Evolutionary conservation across 257 asterid species (phyloP), one percentile per base, ranked within the genome.

Genomic region (Fraxinus cuspidata): DNA sequence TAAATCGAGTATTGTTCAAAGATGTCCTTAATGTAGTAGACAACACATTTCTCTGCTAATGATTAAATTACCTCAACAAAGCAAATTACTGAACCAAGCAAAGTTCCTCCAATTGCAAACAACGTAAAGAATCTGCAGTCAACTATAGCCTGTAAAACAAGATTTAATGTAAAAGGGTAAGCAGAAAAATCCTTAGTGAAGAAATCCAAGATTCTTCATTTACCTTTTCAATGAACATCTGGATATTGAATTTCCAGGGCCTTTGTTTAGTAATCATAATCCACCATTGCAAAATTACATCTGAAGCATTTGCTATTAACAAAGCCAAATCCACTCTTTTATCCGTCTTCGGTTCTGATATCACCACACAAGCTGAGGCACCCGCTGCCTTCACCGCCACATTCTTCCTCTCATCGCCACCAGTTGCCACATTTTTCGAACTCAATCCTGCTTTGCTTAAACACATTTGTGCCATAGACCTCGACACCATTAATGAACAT

Each of bases 51-150:
- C 13, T 47, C 19, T 47, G 56, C 56, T 47, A 47, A 13, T 6
- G 58, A 78, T 34, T 7, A 19, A 67, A 73, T 75, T 83, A 92
- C 98, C 92, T 94, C 93, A 23, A 92, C 63, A 70, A 84, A 90
- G 81, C 98, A 94, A 31, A 88, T 78, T 2, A 79, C 44, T 1
- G 98, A 94, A 76, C 96, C 91, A 53, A 89, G 42, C 87, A 94
- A 85, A 81, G 98, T 88, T 82, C 97, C 97, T 47, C 87, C 93
- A 6, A 89, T 86, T 32, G 94, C 98, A 12, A 94, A 85, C 86
- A 90, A 66, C 28, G 91, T 86, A 75, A 94, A 90, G 89, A 94
- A 94, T 71, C 97, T 79, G 87, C 98, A 94, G 76, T 94, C 97
- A 68, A 92, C 25, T 66, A 94, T 92, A 47, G 81, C 91, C 98